Evolutionary conservation across 2,329 filamentous ascomycete genomes (phyloP).

Genomic region (Ceratocystis papillata): DNA sequence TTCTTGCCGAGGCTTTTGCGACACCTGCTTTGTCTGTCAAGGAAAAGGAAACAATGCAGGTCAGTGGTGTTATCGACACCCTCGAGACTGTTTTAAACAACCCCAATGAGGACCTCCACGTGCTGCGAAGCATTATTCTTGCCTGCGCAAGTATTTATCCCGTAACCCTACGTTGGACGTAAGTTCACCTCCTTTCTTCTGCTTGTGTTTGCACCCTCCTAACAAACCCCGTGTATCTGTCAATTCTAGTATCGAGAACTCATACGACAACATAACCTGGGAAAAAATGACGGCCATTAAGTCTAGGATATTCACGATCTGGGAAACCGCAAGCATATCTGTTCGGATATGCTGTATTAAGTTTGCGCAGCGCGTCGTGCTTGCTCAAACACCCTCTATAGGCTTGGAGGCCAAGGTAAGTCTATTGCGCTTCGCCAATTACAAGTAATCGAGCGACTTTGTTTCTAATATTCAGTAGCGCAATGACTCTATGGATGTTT

Average conservation of each 20-base stretch:
- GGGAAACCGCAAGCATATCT: conserved; percentile 67
- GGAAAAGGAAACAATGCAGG: conserved; percentile 70
- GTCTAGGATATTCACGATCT: conserved; percentile 72
- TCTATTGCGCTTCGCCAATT: conserved; percentile 24
- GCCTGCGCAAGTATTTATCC: conserved; percentile 88
- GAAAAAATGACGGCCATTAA: conserved; percentile 83
- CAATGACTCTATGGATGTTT: conserved; percentile 56
- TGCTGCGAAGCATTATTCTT: conserved; percentile 79
- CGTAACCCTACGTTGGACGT: conserved; percentile 87
- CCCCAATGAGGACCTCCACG: conserved; percentile 63
- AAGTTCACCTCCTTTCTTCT: conserved; percentile 39
- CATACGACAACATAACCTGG: conserved; percentile 72
- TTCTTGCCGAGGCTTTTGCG: conserved; percentile 89
- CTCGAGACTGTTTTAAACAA: conserved; percentile 60
- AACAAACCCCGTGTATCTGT: conserved; percentile 14
- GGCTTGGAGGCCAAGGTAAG: conserved; percentile 73
- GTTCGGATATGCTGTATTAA: conserved; percentile 93
- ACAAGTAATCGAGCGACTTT: conserved; percentile 18
- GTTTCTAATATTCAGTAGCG: conserved; percentile 31
- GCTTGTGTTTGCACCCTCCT: conserved; percentile 9
- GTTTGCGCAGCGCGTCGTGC: conserved; percentile 85
- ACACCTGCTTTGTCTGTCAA: conserved; percentile 69
- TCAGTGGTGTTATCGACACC: conserved; percentile 61
- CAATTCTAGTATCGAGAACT: conserved; percentile 65
- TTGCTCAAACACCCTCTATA: conserved; percentile 78